Evolutionary conservation across 2,329 filamentous ascomycete species (phyloP).

Genomic region (Tothia fuscella): DNA sequence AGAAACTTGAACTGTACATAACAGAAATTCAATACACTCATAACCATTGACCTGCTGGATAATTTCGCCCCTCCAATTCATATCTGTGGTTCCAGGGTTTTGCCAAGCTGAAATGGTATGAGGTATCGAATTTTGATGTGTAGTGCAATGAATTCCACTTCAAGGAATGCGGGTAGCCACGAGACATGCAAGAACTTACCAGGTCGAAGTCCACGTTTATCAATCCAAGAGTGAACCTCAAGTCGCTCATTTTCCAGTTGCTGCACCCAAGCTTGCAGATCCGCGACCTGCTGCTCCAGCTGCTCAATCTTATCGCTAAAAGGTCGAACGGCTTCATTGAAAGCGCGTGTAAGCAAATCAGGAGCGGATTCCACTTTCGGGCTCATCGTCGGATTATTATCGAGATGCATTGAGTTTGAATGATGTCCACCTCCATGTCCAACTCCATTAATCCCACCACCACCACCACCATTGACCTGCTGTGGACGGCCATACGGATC

Average conservation of each 20-base stretch:
- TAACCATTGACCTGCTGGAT: too few species aligned
- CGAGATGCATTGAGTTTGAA: constrained; percentile 11
- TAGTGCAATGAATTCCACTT: not conserved
- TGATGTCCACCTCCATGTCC: constrained; percentile 10
- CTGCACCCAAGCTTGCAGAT: constrained; percentile 38
- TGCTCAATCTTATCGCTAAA: constrained; percentile 42
- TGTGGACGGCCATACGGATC: constrained; percentile 4
- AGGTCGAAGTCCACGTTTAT: constrained; percentile 41
- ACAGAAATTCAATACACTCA: not conserved
- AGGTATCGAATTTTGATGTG: not conserved
- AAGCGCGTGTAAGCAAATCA: constrained; percentile 39
- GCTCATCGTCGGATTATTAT: not conserved
- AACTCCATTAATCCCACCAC: not conserved
- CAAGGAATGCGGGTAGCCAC: not conserved
- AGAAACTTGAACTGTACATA: not conserved
- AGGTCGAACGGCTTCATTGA: constrained; percentile 40
- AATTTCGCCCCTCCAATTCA: too few species aligned
- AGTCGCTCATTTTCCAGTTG: constrained; percentile 38
- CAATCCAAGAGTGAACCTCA: constrained; percentile 43
- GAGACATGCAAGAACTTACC: constrained; percentile 34
- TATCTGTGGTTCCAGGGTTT: too few species aligned
- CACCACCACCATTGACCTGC: not conserved
- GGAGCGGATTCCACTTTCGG: constrained; percentile 18
- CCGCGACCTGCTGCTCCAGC: constrained; percentile 38
- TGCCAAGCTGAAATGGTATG: too few species aligned